phyloP scores from a whole-genome alignment of 768 basidiomycete species.

The Xerocomellus intermedius region DNA sequence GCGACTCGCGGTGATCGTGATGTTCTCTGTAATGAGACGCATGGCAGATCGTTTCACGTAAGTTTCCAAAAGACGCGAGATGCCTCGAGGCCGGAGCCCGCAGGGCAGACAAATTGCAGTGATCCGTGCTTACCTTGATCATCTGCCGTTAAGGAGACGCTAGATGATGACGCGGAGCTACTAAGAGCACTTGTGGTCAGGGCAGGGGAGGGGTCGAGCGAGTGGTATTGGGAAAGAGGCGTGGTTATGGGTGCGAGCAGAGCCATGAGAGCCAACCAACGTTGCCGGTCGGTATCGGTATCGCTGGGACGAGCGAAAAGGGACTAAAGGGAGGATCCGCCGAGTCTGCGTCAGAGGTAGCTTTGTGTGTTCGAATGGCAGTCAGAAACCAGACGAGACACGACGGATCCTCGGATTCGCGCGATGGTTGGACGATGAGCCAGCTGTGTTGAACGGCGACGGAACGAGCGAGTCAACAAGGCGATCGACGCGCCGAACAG shows the following conservation, averaged over 20 bases:
- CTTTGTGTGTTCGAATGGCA: slow-evolving; percentile 34
- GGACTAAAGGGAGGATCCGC: slow-evolving; percentile 47
- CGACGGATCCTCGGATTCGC: slow-evolving; percentile 47
- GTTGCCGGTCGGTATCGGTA: slow-evolving; percentile 1
- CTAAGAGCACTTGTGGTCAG: slow-evolving; percentile 18
- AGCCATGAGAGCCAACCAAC: slow-evolving; percentile 15
- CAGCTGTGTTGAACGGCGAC: slow-evolving; percentile 4
- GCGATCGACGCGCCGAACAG: slow-evolving; percentile 12
- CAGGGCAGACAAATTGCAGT: slow-evolving; percentile 5
- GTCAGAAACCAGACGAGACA: slow-evolving; percentile 43
- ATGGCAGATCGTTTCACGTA: slow-evolving; percentile 34
- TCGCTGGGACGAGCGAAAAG: slow-evolving; percentile 7
- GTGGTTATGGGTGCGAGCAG: slow-evolving; percentile 25
- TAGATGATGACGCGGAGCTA: slow-evolving; percentile 44
- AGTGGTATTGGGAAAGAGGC: slow-evolving; percentile 34
- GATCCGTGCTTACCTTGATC: slow-evolving; percentile 50
- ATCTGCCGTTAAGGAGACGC: slow-evolving; percentile 49
- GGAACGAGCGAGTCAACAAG: neutral
- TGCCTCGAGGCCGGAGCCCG: slow-evolving; percentile 20
- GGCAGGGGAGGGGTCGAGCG: slow-evolving; percentile 31
- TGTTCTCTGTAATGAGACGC: slow-evolving; percentile 53
- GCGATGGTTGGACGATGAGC: neutral
- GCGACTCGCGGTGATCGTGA: slow-evolving; percentile 63
- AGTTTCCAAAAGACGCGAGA: slow-evolving; percentile 28
- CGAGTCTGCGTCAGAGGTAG: slow-evolving; percentile 46